Evolutionary conservation across 1,284 basidiomycete genomes (phyloP), one percentile per base, ranked within the genome.

Genomic region (Rhodofomes roseus): DNA sequence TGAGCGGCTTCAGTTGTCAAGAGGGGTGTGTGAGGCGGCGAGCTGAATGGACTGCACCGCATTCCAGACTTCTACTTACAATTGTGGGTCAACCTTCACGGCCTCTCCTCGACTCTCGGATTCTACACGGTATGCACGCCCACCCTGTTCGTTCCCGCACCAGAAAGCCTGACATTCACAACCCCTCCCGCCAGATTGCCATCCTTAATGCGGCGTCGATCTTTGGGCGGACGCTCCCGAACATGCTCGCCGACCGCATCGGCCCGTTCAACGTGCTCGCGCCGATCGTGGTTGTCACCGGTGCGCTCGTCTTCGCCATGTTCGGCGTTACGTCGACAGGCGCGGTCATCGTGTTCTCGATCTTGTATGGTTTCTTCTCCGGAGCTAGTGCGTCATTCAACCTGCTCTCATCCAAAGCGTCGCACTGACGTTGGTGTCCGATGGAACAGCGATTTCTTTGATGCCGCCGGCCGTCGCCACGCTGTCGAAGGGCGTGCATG

Each of bases 291-390:
- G 18, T 57, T 18, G 34, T 48, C 39, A 55, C 54, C 18, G 65
- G 58, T 5, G 59, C 48, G 4, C 60, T 70, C 40, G 50, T 70
- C 0, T 66, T 70, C 41, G 62, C 61, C n/a, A 59, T 71, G 57
- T 64, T 70, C 34, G 68, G 63, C 25, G 60, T 63, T 11, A 61
- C 44, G 9, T 61, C 25, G 18, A 54, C 41, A 11, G 63, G 54
- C 0, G 65, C 63, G 18, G 58, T 61, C 16, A 56, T 66, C 9
- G 60, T 65, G 14, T 65, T 70, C 54, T 62, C 65, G 1, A 53
- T 68, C 34, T 41, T 70, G 23, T 70, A 67, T 50, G 69, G 69
- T 12, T 65, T 68, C 61, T 68, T 70, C 57, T 66, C 64, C 18
- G 67, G 67, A 8, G 61, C 57, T n/a, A 65, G 67, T 68, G 54